Evolutionary conservation across 768 basidiomycete species (phyloP).

Genomic region (Pleurotus cornucopiae): DNA sequence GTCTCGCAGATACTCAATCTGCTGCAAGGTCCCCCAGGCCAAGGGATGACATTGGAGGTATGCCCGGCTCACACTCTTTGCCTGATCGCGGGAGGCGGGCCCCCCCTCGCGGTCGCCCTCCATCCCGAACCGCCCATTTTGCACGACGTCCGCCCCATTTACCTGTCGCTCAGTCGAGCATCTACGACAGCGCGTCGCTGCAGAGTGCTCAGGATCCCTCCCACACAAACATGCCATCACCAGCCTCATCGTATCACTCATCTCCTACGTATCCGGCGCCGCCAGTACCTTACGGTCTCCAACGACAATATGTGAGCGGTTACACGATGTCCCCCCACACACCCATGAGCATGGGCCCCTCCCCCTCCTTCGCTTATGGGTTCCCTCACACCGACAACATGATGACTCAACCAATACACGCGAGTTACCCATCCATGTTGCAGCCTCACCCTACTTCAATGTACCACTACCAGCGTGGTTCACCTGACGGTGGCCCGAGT

Average conservation of each 20-base stretch:
- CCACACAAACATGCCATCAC: conserved; percentile 21
- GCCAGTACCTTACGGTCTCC: no score
- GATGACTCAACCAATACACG: conserved; percentile 36
- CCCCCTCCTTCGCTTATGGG: conserved; percentile 29
- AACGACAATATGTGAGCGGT: conserved; percentile 33
- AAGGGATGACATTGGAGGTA: conserved; percentile 23
- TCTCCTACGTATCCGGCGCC: neutral
- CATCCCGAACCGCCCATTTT: conserved; percentile 15
- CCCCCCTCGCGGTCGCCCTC: conserved; percentile 21
- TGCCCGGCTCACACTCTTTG: conserved; percentile 18
- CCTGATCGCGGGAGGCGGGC: conserved; percentile 19
- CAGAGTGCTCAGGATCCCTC: conserved; percentile 19
- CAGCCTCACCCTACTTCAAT: conserved; percentile 27
- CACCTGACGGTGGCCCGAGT: conserved; percentile 26
- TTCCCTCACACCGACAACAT: conserved; percentile 30
- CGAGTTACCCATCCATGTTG: conserved; percentile 37
- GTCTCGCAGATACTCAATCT: neutral
- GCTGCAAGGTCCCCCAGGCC: conserved; percentile 15
- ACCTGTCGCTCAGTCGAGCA: conserved; percentile 12
- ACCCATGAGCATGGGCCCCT: conserved; percentile 29
- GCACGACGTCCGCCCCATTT: conserved; percentile 13
- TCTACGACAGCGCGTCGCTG: neutral
- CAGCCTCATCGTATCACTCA: conserved; percentile 24
- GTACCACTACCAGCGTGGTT: conserved; percentile 32
- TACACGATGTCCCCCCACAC: conserved; percentile 45